Conservation (phyloP, 805 yeast genomes). For the Wickerhamomyces alni region DNA sequence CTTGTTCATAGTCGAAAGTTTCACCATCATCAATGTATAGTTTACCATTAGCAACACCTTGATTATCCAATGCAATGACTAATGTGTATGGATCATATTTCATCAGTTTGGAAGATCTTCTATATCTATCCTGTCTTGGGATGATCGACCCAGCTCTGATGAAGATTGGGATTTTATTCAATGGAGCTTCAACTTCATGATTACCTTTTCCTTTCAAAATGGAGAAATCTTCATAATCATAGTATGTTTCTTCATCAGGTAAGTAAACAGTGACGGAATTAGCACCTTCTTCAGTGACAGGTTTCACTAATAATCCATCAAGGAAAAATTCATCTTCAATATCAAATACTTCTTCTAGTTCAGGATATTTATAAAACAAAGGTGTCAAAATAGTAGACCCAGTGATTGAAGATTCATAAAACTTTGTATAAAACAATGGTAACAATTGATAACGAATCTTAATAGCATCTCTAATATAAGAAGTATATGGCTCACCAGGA, state of each 20-base stretch:
- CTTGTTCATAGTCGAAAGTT: slow-evolving; percentile 48
- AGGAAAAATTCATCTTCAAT: slow-evolving; percentile 82
- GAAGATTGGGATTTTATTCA: slow-evolving; percentile 64
- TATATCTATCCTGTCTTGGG: slow-evolving; percentile 60
- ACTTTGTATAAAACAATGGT: slow-evolving; percentile 77
- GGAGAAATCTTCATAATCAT: slow-evolving; percentile 40
- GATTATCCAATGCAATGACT: slow-evolving; percentile 47
- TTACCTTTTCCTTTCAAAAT: slow-evolving; percentile 33
- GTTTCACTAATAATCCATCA: slow-evolving; percentile 78
- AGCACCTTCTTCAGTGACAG: slow-evolving; percentile 58
- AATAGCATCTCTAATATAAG: slow-evolving; percentile 63
- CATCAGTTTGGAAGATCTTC: slow-evolving; percentile 79
- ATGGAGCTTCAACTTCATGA: slow-evolving; percentile 34
- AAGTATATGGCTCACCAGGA: slow-evolving; percentile 66
- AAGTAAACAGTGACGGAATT: slow-evolving; percentile 27
- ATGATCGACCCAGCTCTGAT: slow-evolving; percentile 76
- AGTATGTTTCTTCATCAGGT: slow-evolving; percentile 47
- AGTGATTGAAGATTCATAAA: slow-evolving; percentile 50
- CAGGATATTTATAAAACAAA: slow-evolving; percentile 50
- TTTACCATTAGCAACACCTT: slow-evolving; percentile 48
- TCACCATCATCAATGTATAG: slow-evolving; percentile 86
- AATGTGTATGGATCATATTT: slow-evolving; percentile 74
- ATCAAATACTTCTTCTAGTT: slow-evolving; percentile 39
- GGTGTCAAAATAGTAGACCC: slow-evolving; percentile 76
- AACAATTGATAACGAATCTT: slow-evolving; percentile 67